Evolutionary conservation across 164 flowering plant species (phyloP), one percentile per base, ranked within the genome.

Genomic region (Platanus orientalis): DNA sequence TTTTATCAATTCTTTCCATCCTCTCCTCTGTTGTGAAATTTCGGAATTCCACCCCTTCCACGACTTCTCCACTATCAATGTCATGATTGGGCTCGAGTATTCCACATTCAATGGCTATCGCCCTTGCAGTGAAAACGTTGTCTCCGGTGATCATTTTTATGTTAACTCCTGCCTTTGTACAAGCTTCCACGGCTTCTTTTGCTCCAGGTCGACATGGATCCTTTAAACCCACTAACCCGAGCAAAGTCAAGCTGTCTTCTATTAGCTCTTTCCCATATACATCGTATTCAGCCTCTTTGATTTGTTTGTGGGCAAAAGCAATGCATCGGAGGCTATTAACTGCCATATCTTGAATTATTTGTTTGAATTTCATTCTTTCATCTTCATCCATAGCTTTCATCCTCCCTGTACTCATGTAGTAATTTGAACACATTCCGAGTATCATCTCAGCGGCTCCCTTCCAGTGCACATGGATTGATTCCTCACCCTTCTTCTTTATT

Each of bases 21-120:
- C 42, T 36, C 42, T 36, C 42, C 12, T 36, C 42, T 36, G 42
- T 10, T 7, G 42, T 7, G 42, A 3, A 36, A 14, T 36, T 36
- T 36, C 42, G 42, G 9, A 36, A 36, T 36, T 36, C 9, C 1
- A 36, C 53, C 16, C 51, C 63, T 60, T 44, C 53, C 12, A 45
- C 49, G 6, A 60, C 53, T 42, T 7, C 45, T 58, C 27, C 27
- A 32, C 24, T 25, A 6, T 39, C 29, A 3, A 36, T 7, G 7
- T 5, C 48, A 4, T 40, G 17, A 13, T 21, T 1, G 19, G 26
- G 14, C 7, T n/a, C 40, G 9, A 48, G 64, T 48, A 61, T 61
- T 34, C 64, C 64, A 29, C 64, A 61, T 20, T 27, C 64, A 11
- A 61, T 6, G 3, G 64, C 64, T 47, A 60, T 47, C 17, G 64